Evolutionary conservation across 768 basidiomycete species (phyloP), one percentile per base, ranked within the genome.

Genomic region (Naganishia randhawae): DNA sequence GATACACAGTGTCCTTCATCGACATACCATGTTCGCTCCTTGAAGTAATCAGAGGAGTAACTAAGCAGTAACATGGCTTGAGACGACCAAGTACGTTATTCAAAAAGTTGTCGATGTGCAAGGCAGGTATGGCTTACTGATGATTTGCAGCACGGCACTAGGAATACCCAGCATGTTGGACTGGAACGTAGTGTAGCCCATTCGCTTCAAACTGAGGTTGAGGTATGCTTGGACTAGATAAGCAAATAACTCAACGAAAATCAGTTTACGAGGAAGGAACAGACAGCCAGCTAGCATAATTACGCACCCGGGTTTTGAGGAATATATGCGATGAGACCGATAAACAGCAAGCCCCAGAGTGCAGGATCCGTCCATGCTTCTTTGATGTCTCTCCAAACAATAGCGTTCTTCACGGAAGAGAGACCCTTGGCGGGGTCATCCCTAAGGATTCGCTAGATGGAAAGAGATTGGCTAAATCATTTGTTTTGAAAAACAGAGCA

Each of bases 111-210:
- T 11, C 33, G 6, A 37, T 10, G 11, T 17, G 5, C 5, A 3
- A 37, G 10, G 19, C 8, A 2, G 22, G n/a, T 6, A 41, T 1
- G 29, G 41, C 57, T 42, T 42, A 61, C 57, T 66, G 52, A 77
- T 66, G 50, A 86, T 85, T 8, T 83, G 84, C 0, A 82, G 77
- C 8, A 86, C 81, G 9, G 82, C 83, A 0, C 85, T 85, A 0
- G 88, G 88, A 39, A 89, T 84, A 53, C 83, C 83, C 29, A 89
- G 82, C 27, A 89, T 81, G 71, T 86, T 88, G 13, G 86, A 83
- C 71, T 86, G 78, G 1, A 85, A 85, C 0, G 87, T 88, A 61
- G 79, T 82, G 78, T 87, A 89, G 17, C 87, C 87, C 65, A 88
- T 82, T 65, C 41, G 82, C 19, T 85, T 84, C 14, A 89, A 82